These are phyloP conservation scores for Mycosphaerella sp. DNA, from an alignment of 2,329 filamentous ascomycete species.

Conservation along the genomic window DNA sequence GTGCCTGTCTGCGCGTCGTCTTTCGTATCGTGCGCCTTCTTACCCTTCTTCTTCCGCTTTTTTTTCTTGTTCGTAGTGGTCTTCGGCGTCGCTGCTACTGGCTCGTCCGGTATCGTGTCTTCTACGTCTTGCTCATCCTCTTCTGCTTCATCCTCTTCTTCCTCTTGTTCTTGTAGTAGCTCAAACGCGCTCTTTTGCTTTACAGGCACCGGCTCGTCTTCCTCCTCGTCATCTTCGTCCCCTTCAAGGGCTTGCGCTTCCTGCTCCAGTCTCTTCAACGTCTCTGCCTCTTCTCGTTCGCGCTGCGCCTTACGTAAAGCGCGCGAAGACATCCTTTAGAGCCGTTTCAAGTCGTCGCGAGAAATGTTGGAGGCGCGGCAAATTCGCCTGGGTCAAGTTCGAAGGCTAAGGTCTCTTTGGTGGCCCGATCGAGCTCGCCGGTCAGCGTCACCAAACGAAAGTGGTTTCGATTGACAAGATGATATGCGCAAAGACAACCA, in stretches of 20 bases:
- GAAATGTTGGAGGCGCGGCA: not conserved
- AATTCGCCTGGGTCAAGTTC: not conserved
- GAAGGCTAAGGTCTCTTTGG: not conserved
- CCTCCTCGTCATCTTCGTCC: constrained; percentile 37
- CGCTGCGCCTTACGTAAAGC: constrained; percentile 60
- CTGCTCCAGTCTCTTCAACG: constrained; percentile 38
- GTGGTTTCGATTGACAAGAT: not conserved
- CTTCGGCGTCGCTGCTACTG: constrained; percentile 14
- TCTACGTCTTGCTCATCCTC: constrained; percentile 23
- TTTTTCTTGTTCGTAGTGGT: constrained; percentile 45
- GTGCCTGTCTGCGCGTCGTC: constrained; percentile 16
- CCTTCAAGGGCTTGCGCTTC: constrained; percentile 27
- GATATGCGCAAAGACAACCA: not conserved
- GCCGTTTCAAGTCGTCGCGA: not conserved
- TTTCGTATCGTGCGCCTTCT: constrained; percentile 25
- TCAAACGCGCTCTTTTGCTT: constrained; percentile 43
- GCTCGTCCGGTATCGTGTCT: constrained; percentile 28
- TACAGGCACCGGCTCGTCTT: constrained; percentile 23
- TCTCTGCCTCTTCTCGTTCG: constrained; percentile 54
- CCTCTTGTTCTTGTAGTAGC: constrained; percentile 40
- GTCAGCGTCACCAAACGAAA: not conserved
- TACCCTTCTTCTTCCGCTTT: constrained; percentile 58
- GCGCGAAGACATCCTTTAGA: constrained; percentile 55
- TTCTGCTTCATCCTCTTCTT: constrained; percentile 35
- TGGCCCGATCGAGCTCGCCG: not conserved